Base-by-base conservation (phyloP, 176 grass and related monocot genomes). In the Coix lacrymajobi region DNA sequence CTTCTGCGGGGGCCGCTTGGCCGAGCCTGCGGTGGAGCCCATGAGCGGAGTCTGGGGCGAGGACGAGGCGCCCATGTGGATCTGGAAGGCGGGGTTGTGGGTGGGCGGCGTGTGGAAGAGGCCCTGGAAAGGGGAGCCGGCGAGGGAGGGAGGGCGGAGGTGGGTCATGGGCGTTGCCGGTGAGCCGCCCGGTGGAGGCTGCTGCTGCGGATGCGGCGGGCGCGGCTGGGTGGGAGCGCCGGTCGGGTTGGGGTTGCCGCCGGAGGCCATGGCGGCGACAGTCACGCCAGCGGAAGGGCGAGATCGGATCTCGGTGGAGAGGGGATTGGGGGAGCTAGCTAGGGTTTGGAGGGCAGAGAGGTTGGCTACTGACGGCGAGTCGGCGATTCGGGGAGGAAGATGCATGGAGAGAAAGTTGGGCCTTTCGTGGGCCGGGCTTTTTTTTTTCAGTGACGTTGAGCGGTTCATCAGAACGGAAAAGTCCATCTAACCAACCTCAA, bases 81-180 rank as follows among this genome's bases (percentile, higher is more conserved):
- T 92, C 79, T 98, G 96, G 69, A 98, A 98, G 32, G 96, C 87
- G 30, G 92, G 90, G 41, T 79, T 83, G 83, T 94, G 95, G 40
- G 79, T 38, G 5, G 80, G 86, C 7, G 91, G 91, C n/a, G 89
- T 79, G 63, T 90, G 85, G 84, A 92, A 95, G 75, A 95, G 86
- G 75, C 86, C 77, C 24, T 90, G 89, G 44, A 79, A 93, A 28
- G 82, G 84, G 66, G 92, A 93, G 44, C 81, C 85, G n/a, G 76
- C 67, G 28, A 93, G 91, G 31, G 81, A 81, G 6, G 85, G 83
- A 1, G 92, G 89, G 6, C 96, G 91, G 83, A 93, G 89, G 68
- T 95, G 96, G 30, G 76, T 28, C 36, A 85, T 80, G 25, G 91
- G 92, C 37, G 86, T 86, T 22, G 75, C 88, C 25, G 89, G 86